Conservation (phyloP, 208 protist species). For the Wallacemonas collosoma region DNA sequence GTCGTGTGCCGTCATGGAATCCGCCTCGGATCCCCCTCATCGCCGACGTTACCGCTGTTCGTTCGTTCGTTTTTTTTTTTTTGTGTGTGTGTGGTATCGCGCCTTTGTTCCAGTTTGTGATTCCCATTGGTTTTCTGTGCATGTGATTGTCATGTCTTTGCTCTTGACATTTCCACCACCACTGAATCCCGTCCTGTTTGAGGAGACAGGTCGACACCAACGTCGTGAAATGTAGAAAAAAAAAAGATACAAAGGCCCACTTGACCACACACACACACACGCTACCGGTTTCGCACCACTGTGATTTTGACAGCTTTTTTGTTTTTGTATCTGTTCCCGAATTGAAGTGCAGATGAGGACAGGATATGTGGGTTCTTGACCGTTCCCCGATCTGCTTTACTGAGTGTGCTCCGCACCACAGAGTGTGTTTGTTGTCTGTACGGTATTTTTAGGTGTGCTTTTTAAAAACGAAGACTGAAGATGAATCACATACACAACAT, state of each 20-base stretch:
- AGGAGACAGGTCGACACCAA: conserved; percentile 3
- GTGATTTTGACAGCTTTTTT: too few relatives aligned
- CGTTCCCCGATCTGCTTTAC: too few relatives aligned
- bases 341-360: conserved; percentile 9
- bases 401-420: too few relatives aligned
- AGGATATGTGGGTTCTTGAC: neutral
- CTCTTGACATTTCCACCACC: too few relatives aligned
- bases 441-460: neutral
- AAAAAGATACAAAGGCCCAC: neutral
- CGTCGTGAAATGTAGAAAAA: too few relatives aligned
- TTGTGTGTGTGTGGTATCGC: neutral
- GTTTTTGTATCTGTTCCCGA: neutral
- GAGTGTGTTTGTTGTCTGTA: neutral
- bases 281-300: too few relatives aligned
- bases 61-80: conserved; percentile 18
- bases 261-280: neutral
- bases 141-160: neutral
- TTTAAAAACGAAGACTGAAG: too few relatives aligned
- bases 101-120: too few relatives aligned
- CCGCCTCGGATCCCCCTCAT: too few relatives aligned
- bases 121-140: neutral
- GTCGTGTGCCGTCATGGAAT: neutral
- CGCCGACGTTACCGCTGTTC: too few relatives aligned
- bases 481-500: too few relatives aligned
- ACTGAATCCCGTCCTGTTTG: neutral